Evolutionary conservation across 2,329 filamentous ascomycete species (phyloP).

Genomic region (Neocatenulostroma microsporum): DNA sequence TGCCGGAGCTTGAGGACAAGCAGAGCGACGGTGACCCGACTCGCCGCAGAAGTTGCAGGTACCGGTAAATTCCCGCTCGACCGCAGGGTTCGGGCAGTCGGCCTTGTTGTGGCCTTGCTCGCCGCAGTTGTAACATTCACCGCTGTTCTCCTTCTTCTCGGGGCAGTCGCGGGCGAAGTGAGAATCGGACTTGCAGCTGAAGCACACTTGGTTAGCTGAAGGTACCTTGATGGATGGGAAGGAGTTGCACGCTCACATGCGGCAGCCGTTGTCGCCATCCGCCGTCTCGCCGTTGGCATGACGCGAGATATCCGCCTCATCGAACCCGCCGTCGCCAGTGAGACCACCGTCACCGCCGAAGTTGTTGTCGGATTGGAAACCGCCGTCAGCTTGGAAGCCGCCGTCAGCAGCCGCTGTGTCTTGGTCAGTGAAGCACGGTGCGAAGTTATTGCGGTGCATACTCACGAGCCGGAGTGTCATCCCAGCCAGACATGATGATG

Average conservation of each 20-base stretch:
- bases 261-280: slow-evolving; percentile 31
- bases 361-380: slow-evolving; percentile 7
- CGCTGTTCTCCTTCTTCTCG: slow-evolving; percentile 25
- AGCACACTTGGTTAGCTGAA: slow-evolving; percentile 23
- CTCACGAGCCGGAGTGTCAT: slow-evolving; percentile 12
- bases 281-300: slow-evolving; percentile 19
- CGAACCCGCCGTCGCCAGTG: slow-evolving; percentile 6
- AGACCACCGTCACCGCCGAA: too few relatives aligned
- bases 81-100: slow-evolving; percentile 50
- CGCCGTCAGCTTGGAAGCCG: slow-evolving; percentile 18
- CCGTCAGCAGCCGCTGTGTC: slow-evolving; percentile 5
- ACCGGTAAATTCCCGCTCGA: slow-evolving; percentile 46
- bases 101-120: slow-evolving; percentile 53
- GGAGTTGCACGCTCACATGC: slow-evolving; percentile 31
- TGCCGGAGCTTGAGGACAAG: slow-evolving; percentile 56
- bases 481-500: slow-evolving; percentile 20
- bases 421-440: slow-evolving; percentile 3
- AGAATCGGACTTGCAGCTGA: slow-evolving; percentile 36
- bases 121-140: slow-evolving; percentile 52
- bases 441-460: background rate
- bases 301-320: slow-evolving; percentile 14
- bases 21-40: slow-evolving; percentile 49
- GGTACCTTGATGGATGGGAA: background rate
- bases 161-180: slow-evolving; percentile 46
- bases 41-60: slow-evolving; percentile 52